These are phyloP conservation scores for Physcia stellaris DNA, from an alignment of 495 filamentous ascomycete genomes.

Conservation along the genomic window DNA sequence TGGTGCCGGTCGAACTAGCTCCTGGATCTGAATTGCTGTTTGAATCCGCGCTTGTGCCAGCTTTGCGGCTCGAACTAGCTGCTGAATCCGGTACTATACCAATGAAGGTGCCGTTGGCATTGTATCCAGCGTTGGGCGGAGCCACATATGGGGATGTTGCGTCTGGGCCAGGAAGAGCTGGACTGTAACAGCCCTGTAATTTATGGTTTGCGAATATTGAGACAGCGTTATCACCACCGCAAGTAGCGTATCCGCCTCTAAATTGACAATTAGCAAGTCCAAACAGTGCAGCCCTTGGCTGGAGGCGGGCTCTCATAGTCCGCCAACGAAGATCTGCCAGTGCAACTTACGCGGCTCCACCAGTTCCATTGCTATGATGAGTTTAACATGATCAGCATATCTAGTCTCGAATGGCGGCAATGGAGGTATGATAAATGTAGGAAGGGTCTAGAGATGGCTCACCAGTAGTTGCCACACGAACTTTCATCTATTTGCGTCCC, in stretches of 20 bases:
- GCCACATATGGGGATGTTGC: background rate
- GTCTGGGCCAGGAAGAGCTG: background rate
- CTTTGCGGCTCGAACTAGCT: no score
- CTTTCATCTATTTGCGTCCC: background rate
- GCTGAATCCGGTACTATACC: no score
- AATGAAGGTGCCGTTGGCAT: no score
- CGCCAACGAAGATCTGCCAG: no score
- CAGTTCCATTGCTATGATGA: no score
- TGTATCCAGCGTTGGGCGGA: background rate
- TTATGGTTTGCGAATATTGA: background rate
- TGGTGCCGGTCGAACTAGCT: no score
- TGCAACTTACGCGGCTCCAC: no score
- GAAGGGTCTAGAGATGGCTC: background rate
- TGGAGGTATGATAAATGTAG: background rate
- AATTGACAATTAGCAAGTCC: background rate
- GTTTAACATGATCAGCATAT: no score
- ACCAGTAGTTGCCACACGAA: background rate
- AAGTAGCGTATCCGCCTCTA: background rate
- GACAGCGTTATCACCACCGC: background rate
- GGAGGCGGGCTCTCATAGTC: no score
- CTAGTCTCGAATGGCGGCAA: background rate
- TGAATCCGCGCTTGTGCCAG: no score
- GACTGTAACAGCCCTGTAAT: background rate
- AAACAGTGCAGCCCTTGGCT: no score
- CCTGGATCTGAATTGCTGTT: no score